A percentile compares a stretch with the other conserved stretches of the same genome.
These are phyloP conservation scores for Paramyrothecium sp. DNA, from an alignment of 2,329 filamentous ascomycete genomes.

Conservation along the genomic window DNA sequence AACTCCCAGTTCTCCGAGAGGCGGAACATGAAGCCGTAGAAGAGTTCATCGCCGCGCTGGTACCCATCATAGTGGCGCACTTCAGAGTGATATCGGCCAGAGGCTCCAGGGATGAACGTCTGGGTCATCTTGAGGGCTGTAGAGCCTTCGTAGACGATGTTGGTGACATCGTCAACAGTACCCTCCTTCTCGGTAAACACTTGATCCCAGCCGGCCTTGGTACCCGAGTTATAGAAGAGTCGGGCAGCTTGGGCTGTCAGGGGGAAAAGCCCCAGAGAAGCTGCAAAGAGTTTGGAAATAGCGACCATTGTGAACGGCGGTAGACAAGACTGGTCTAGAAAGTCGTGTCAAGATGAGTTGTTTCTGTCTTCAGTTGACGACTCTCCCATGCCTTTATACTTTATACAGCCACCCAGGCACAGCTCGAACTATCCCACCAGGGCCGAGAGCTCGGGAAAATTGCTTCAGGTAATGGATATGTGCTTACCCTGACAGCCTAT, in stretches of 20 bases:
- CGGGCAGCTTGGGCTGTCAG: conserved; percentile 26
- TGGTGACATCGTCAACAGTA: conserved; percentile 37
- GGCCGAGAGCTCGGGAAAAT: too few relatives aligned
- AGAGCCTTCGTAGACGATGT: conserved; percentile 34
- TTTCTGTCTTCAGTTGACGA: too few relatives aligned
- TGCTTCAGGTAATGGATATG: too few relatives aligned
- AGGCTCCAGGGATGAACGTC: conserved; percentile 37
- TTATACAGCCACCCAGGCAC: too few relatives aligned
- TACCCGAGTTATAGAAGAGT: conserved; percentile 41
- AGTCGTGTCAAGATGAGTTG: too few relatives aligned
- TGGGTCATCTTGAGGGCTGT: conserved; percentile 45
- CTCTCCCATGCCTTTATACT: too few relatives aligned
- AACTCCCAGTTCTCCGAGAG: conserved; percentile 46
- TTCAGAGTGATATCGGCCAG: conserved; percentile 48
- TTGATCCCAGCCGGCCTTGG: conserved; percentile 34
- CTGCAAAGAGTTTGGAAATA: background rate
- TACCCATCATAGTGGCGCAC: conserved; percentile 42
- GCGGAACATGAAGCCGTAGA: conserved; percentile 52
- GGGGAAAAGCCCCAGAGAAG: conserved; percentile 18
- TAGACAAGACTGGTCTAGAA: too few relatives aligned
- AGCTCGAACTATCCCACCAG: too few relatives aligned
- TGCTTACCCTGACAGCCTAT: too few relatives aligned
- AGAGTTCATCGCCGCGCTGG: conserved; percentile 40
- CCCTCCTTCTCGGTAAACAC: conserved; percentile 39
- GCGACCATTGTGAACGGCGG: background rate